Evolutionary conservation across 2,329 filamentous ascomycete genomes (phyloP), one percentile per base, ranked within the genome.

Genomic region (Cladosporium velox): DNA sequence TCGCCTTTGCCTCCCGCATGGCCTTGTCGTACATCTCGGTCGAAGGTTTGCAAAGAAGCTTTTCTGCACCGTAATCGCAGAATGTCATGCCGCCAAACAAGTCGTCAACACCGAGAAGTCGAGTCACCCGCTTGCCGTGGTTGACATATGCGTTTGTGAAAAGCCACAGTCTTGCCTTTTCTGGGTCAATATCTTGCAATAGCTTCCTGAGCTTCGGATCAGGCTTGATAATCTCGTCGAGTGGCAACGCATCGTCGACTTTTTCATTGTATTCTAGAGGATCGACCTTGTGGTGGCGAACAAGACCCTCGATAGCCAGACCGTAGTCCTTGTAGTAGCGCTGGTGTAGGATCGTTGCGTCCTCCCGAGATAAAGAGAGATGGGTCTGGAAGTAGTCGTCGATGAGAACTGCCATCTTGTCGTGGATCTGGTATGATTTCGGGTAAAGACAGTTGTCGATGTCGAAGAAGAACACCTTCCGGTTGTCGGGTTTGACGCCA

Each of bases 361-460:
- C 94, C 64, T 92, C 85, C 71, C 84, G 83, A 1, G 87, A 84
- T 2, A 98, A 82, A 26, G 88, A 86, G 4, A 98, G 86, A 77
- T 97, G 92, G 63, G 79, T 81, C 69, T 85, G 78, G 73, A 89
- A 88, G 76, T 87, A 89, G 65, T 82, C 76, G 75, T 89, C 80
- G 75, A 98, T 99, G 68, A 97, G 84, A 63, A 88, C 84, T 38
- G 89, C 88, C 95, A 99, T 98, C 75, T 91, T 84, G 75, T 96
- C 90, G 75, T 96, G 91, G 55, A 99, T 92, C 72, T 90, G 91
- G 71, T 88, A 88, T 12, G 71, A 71, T 79, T 90, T 93, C 0
- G 93, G 88, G 75, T 97, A 98, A 65, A 98, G 87, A 80, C 96
- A 99, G 76, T 99, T 99, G 84, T 99, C 95, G 75, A 99, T 98